A percentile compares a stretch with the other conserved stretches of the same genome.
phyloP scores from a whole-genome alignment of 352 stramenopile genomes.

The Plasmopara halstedii region DNA sequence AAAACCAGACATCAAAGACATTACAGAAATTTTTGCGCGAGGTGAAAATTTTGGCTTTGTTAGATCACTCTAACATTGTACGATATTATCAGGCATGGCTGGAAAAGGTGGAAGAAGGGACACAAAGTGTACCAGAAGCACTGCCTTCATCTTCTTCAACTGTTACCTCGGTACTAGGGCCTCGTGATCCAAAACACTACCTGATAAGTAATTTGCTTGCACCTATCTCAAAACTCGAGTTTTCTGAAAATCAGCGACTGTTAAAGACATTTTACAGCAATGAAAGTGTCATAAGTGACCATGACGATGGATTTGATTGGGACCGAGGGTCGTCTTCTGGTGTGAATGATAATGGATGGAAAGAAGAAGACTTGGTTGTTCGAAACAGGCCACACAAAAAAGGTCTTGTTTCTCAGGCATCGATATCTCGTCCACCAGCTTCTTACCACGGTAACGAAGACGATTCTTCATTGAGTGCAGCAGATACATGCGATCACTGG shows the following conservation, averaged over 20 bases:
- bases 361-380: conserved; percentile 53
- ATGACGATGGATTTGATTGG: conserved; percentile 75
- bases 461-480: conserved; percentile 40
- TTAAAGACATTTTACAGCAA: conserved; percentile 43
- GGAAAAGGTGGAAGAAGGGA: conserved; percentile 71
- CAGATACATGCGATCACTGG: conserved; percentile 75
- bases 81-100: conserved; percentile 89
- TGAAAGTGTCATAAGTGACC: conserved; percentile 24
- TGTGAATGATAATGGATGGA: conserved; percentile 37
- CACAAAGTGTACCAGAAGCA: conserved; percentile 5
- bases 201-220: conserved; percentile 68
- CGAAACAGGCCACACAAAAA: conserved; percentile 25
- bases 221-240: conserved; percentile 59
- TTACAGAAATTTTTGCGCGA: conserved; percentile 91
- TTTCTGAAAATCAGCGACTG: conserved; percentile 43
- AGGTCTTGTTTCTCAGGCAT: conserved; percentile 5
- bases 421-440: conserved; percentile 7
- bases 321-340: conserved; percentile 48
- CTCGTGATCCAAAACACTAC: conserved; percentile 40
- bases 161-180: conserved; percentile 22
- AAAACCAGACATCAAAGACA: conserved; percentile 85
- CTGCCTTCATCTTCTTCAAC: conserved; percentile 22
- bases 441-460: conserved; percentile 18
- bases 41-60: conserved; percentile 87
- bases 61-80: conserved; percentile 92